A percentile compares a stretch with the other conserved stretches of the same genome.
Evolutionary conservation across 2,329 filamentous ascomycete genomes (phyloP).

Genomic region (Zarea fungicola): DNA sequence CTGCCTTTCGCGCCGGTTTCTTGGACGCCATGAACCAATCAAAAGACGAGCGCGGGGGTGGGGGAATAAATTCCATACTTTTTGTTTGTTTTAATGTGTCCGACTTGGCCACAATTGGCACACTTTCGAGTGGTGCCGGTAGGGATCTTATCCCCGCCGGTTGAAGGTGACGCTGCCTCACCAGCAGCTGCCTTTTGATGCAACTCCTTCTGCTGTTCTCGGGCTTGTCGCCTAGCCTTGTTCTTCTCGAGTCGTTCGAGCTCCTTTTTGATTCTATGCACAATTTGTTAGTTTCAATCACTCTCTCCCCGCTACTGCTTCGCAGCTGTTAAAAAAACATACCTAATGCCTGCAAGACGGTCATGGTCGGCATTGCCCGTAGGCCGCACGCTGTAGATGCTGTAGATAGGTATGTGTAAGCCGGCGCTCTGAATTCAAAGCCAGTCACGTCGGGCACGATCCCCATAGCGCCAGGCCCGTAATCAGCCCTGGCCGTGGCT

Average conservation of each 20-base stretch:
- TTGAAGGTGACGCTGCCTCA: slow-evolving; percentile 47
- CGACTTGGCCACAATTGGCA: slow-evolving; percentile 93
- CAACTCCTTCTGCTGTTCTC: slow-evolving; percentile 80
- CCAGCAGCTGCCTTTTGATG: slow-evolving; percentile 40
- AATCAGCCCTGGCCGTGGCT: slow-evolving; percentile 2
- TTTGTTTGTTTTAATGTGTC: slow-evolving; percentile 98
- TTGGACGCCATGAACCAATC: slow-evolving; percentile 27
- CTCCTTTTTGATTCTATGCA: slow-evolving; percentile 49
- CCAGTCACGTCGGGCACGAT: slow-evolving; percentile 27
- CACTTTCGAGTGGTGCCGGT: slow-evolving; percentile 82
- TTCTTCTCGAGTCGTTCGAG: slow-evolving; percentile 83
- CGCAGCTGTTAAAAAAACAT: too few species aligned
- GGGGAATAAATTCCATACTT: slow-evolving; percentile 57
- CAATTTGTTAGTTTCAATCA: slow-evolving; percentile 14
- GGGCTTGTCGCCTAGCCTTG: slow-evolving; percentile 80
- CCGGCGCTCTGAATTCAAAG: slow-evolving; percentile 28
- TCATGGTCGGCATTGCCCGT: slow-evolving; percentile 47
- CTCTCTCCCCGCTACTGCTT: neutral
- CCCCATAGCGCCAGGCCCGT: slow-evolving; percentile 26
- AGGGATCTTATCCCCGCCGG: slow-evolving; percentile 44
- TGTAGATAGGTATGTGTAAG: slow-evolving; percentile 38
- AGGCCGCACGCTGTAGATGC: slow-evolving; percentile 45
- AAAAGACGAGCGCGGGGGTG: slow-evolving; percentile 25
- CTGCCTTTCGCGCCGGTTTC: slow-evolving; percentile 12
- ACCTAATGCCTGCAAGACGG: slow-evolving; percentile 41